A percentile compares a stretch with the other conserved stretches of the same genome.
phyloP scores from a whole-genome alignment of 352 stramenopile genomes.

The Phytophthora cryptogea region DNA sequence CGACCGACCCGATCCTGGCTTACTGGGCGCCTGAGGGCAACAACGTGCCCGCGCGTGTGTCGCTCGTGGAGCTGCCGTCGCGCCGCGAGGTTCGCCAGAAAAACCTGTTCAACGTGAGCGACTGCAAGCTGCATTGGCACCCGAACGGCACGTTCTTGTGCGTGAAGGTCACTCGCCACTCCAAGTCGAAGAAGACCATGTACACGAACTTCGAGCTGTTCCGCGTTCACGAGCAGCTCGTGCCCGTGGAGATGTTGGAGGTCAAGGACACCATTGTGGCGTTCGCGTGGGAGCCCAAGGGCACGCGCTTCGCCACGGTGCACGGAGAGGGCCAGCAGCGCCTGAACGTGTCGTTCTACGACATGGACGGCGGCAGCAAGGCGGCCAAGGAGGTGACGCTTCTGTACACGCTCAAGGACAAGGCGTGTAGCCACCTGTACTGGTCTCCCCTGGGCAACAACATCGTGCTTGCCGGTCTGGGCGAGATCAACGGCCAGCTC shows the following conservation, averaged over 20 bases:
- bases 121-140: constrained; percentile 96
- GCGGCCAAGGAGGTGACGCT: constrained; percentile 91
- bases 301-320: constrained; percentile 96
- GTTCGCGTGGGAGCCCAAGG: constrained; percentile 97
- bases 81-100: constrained; percentile 96
- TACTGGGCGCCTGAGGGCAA: constrained; percentile 97
- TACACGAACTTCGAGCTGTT: constrained; percentile 99
- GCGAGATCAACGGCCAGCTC: constrained; percentile 94
- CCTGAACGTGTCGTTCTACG: constrained; percentile 97
- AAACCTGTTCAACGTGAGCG: constrained; percentile 98
- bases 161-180: constrained; percentile 89
- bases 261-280: constrained; percentile 96
- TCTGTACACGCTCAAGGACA: constrained; percentile 95
- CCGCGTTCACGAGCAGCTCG: constrained; percentile 92
- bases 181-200: constrained; percentile 97
- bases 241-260: constrained; percentile 98
- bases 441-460: constrained; percentile 95
- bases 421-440: constrained; percentile 96
- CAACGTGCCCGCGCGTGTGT: constrained; percentile 95
- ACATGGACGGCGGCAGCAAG: constrained; percentile 85
- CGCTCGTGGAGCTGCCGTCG: constrained; percentile 95
- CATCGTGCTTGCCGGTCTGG: constrained; percentile 95
- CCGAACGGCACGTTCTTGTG: constrained; percentile 95
- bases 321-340: constrained; percentile 94
- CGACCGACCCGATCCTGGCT: constrained; percentile 93